phyloP scores from a whole-genome alignment of 805 yeast species.

The Kregervanrija pseudodelftensis region DNA sequence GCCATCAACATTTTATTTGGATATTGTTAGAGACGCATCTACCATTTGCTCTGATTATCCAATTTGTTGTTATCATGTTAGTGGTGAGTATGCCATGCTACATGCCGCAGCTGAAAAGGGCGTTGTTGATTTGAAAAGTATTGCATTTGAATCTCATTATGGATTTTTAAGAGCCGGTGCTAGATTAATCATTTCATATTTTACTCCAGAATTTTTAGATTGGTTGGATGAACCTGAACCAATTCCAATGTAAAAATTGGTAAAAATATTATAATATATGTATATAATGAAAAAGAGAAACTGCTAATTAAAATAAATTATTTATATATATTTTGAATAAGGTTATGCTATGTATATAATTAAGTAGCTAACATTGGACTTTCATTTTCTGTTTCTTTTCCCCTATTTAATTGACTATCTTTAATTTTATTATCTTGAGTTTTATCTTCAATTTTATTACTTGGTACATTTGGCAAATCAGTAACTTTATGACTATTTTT shows the following conservation, averaged over 20 bases:
- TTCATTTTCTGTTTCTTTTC: slow-evolving; percentile 8
- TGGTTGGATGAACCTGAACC: slow-evolving; percentile 55
- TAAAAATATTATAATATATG: background rate
- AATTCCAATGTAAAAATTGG: slow-evolving; percentile 12
- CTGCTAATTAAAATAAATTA: background rate
- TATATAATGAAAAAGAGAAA: background rate
- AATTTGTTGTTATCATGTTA: slow-evolving; percentile 89
- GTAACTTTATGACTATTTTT: slow-evolving; percentile 11
- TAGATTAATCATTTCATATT: slow-evolving; percentile 79
- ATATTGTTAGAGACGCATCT: slow-evolving; percentile 82
- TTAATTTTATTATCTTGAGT: slow-evolving; percentile 3
- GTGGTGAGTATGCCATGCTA: slow-evolving; percentile 96
- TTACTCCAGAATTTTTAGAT: slow-evolving; percentile 91
- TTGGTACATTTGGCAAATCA: slow-evolving; percentile 27
- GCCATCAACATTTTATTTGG: slow-evolving; percentile 93
- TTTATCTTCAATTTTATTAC: slow-evolving; percentile 10
- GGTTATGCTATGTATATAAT: no score
- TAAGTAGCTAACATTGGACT: no score
- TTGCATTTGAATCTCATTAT: slow-evolving; percentile 80
- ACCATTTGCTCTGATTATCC: slow-evolving; percentile 79
- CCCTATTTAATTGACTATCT: slow-evolving; percentile 7
- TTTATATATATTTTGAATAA: background rate
- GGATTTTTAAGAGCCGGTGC: slow-evolving; percentile 97
- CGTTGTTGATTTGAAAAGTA: slow-evolving; percentile 70
- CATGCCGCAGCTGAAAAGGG: slow-evolving; percentile 98